Evolutionary conservation across 495 filamentous ascomycete genomes (phyloP), one percentile per base, ranked within the genome.

Genomic region (Pseudomonodictys pantanalensis): DNA sequence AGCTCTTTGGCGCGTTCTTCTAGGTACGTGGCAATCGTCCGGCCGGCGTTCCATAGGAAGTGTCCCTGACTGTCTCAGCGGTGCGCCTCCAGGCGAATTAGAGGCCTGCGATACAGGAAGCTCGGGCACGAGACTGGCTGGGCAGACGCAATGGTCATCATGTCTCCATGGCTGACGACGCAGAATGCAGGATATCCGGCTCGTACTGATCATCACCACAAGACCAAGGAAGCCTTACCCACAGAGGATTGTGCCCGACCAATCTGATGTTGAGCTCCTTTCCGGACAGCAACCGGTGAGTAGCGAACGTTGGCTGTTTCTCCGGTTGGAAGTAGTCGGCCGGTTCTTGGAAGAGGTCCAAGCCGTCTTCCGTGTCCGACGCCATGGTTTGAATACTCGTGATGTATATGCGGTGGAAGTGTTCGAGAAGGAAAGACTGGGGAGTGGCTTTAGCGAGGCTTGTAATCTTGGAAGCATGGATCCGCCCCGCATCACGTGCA

Each of bases 191-290:
- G 11, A 58, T 22, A 39, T 49, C 22, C 11, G 8, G 45, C 6
- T 44, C 7, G 20, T 18, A 22, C 41, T 9, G 8, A 44, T 15
- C 17, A 7, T 44, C 8, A 6, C 18, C 24, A 26, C n/a, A n/a
- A n/a, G n/a, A n/a, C n/a, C n/a, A 7, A 11, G 18, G 25, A 23
- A 15, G 43, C 55, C 76, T 66, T 84, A 88, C 85, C 82, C 95
- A 96, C 22, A 95, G 79, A 9, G 92, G 90, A 78, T 87, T 92
- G 73, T 90, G 86, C 46, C 92, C 92, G 33, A 97, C 90, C 5
- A 97, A 83, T 65, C 86, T 83, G 58, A 97, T 81, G 56, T 76
- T 81, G 52, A 96, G 78, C 3, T 75, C 77, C 56, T 82, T 73
- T 29, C 87, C 87, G 8, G 80, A 84, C 38, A 82, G 76, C 69